Conservation (phyloP, 371 early-diverging fungal genomes). For the Mucor mucedo region DNA sequence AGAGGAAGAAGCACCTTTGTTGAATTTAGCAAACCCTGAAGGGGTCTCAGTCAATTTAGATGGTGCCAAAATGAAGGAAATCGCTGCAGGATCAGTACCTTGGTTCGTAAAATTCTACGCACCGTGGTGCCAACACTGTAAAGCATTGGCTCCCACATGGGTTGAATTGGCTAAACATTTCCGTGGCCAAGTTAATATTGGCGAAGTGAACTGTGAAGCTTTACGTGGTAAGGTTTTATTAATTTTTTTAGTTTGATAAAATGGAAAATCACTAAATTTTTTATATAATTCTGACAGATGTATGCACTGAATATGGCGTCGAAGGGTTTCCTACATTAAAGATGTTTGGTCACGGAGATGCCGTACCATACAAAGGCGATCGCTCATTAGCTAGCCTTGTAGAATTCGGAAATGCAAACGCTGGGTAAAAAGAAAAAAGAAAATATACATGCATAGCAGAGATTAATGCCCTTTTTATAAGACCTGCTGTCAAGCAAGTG, state of each 20-base stretch:
- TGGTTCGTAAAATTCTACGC: constrained; percentile 86
- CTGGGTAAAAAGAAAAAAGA: constrained; percentile 31
- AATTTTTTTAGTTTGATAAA: no score
- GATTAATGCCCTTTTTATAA: constrained; percentile 1
- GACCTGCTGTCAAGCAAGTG: constrained; percentile 34
- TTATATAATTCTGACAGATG: constrained; percentile 16
- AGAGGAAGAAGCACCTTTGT: neutral
- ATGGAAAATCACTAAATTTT: no score
- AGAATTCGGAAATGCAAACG: constrained; percentile 48
- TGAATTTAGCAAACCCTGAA: constrained; percentile 30
- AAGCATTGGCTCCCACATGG: constrained; percentile 81
- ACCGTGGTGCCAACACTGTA: constrained; percentile 91
- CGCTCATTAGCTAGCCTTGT: constrained; percentile 57
- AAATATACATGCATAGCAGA: neutral
- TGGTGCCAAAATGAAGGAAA: constrained; percentile 20
- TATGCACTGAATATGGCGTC: constrained; percentile 66
- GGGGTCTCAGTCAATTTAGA: constrained; percentile 41
- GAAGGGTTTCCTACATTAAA: constrained; percentile 85
- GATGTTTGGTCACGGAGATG: constrained; percentile 46
- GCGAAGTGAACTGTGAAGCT: constrained; percentile 81
- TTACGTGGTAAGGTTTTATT: constrained; percentile 43
- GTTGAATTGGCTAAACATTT: constrained; percentile 67
- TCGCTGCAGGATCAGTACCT: constrained; percentile 31
- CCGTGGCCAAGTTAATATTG: constrained; percentile 78
- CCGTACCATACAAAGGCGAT: constrained; percentile 35